A percentile compares a stretch with the other conserved stretches of the same genome.
Evolutionary conservation across 2,329 filamentous ascomycete species (phyloP).

Genomic region (Tolypocladium album): DNA sequence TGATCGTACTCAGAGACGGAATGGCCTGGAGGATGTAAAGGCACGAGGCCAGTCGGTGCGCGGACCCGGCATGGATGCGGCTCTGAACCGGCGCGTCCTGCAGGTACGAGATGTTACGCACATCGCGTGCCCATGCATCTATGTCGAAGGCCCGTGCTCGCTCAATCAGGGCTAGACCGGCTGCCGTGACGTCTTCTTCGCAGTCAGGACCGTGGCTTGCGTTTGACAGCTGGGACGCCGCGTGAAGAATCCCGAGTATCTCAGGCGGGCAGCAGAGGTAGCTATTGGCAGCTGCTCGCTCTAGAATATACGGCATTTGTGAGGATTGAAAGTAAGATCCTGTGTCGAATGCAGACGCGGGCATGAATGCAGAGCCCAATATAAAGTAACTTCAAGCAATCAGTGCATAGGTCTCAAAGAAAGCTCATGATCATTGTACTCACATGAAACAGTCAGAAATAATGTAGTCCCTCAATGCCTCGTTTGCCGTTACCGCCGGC

Average conservation of each 20-base stretch:
- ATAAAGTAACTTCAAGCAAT: slow-evolving; percentile 28
- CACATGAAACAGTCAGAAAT: slow-evolving; percentile 37
- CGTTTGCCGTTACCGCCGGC: slow-evolving; percentile 19
- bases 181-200: slow-evolving; percentile 16
- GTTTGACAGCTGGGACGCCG: slow-evolving; percentile 29
- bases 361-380: slow-evolving; percentile 31
- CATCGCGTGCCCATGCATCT: slow-evolving; percentile 26
- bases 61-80: slow-evolving; percentile 28
- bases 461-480: slow-evolving; percentile 30
- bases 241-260: slow-evolving; percentile 31
- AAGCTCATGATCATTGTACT: slow-evolving; percentile 5
- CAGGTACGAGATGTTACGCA: slow-evolving; percentile 21
- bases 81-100: slow-evolving; percentile 22
- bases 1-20: slow-evolving; percentile 14
- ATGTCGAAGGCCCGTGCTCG: slow-evolving; percentile 30
- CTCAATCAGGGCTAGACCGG: slow-evolving; percentile 22
- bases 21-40: slow-evolving; percentile 34
- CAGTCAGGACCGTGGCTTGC: slow-evolving; percentile 13
- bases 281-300: slow-evolving; percentile 29
- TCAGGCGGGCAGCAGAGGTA: slow-evolving; percentile 36
- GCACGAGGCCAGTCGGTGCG: slow-evolving; percentile 32
- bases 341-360: slow-evolving; percentile 15
- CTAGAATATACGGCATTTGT: slow-evolving; percentile 25
- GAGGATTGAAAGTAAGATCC: slow-evolving; percentile 24
- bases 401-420: neutral